Conservation (phyloP, 345 rosid species). For the Noccaea caerulescens region DNA sequence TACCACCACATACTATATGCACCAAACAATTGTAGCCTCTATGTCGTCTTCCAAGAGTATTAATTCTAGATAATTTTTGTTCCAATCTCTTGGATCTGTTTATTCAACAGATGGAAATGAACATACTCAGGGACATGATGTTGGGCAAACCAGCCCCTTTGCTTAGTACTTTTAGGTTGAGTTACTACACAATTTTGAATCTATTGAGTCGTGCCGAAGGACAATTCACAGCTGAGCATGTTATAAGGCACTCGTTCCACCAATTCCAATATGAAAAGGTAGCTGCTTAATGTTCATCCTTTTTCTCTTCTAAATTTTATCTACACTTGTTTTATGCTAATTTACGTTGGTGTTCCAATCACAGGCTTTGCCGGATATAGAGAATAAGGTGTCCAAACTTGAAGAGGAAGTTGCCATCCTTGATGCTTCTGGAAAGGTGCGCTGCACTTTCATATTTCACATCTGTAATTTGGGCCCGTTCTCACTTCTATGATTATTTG, state of each 20-base stretch:
- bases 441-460: conserved; percentile 22
- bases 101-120: conserved; percentile 86
- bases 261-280: conserved; percentile 99
- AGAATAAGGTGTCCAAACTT: conserved; percentile 73
- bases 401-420: conserved; percentile 92
- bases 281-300: conserved; percentile 28
- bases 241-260: conserved; percentile 91
- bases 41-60: conserved; percentile 21
- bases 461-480: conserved; percentile 18
- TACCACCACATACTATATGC: conserved; percentile 6
- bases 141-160: conserved; percentile 99
- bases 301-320: neutral
- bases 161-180: conserved; percentile 95
- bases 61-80: conserved; percentile 21
- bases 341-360: conserved; percentile 19
- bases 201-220: conserved; percentile 99
- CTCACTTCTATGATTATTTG: conserved; percentile 36
- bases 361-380: conserved; percentile 91
- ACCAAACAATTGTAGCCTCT: conserved; percentile 12
- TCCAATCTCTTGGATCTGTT: conserved; percentile 30
- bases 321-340: conserved; percentile 24
- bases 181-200: conserved; percentile 96
- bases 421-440: conserved; percentile 92
- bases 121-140: conserved; percentile 84
- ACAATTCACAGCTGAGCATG: conserved; percentile 96